phyloP scores from a whole-genome alignment of 2,329 filamentous ascomycete species.

The Cladophialophora bantiana region DNA sequence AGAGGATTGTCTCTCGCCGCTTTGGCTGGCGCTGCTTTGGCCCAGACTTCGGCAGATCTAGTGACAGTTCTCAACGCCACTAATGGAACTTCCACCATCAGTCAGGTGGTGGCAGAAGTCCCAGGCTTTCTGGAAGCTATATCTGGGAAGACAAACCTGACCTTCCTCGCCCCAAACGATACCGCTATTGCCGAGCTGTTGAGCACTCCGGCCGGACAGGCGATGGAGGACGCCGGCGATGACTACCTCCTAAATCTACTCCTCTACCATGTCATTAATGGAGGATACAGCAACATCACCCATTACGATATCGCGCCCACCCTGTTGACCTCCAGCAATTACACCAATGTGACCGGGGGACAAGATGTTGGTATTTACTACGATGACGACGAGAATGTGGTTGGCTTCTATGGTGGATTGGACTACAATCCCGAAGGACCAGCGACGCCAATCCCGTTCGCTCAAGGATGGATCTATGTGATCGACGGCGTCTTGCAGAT shows the following conservation, averaged over 20 bases:
- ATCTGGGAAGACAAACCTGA: conserved; percentile 24
- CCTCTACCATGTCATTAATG: conserved; percentile 23
- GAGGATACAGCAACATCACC: conserved; percentile 15
- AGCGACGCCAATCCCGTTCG: conserved; percentile 17
- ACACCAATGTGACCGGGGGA: conserved; percentile 29
- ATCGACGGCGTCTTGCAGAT: conserved; percentile 23
- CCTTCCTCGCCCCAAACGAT: conserved; percentile 29
- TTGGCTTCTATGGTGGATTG: conserved; percentile 21
- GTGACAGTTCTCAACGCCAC: conserved; percentile 24
- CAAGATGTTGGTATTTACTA: conserved; percentile 27
- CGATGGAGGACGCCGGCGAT: conserved; percentile 10
- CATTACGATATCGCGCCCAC: conserved; percentile 20
- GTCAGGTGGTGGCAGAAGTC: conserved; percentile 4
- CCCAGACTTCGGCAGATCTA: conserved; percentile 19
- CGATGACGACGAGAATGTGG: conserved; percentile 22
- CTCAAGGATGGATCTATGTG: conserved; percentile 25
- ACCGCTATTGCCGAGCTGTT: conserved; percentile 21
- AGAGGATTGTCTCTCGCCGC: conserved; percentile 20
- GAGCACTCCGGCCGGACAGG: conserved; percentile 7
- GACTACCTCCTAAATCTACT: conserved; percentile 24
- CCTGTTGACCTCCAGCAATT: conserved; percentile 23
- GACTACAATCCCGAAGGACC: conserved; percentile 17
- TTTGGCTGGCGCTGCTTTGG: conserved; percentile 15
- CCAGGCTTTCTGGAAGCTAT: conserved; percentile 12
- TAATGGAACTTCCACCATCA: conserved; percentile 8